Evolutionary conservation across 768 basidiomycete genomes (phyloP).

Genomic region (Phaeolepiota aurea): DNA sequence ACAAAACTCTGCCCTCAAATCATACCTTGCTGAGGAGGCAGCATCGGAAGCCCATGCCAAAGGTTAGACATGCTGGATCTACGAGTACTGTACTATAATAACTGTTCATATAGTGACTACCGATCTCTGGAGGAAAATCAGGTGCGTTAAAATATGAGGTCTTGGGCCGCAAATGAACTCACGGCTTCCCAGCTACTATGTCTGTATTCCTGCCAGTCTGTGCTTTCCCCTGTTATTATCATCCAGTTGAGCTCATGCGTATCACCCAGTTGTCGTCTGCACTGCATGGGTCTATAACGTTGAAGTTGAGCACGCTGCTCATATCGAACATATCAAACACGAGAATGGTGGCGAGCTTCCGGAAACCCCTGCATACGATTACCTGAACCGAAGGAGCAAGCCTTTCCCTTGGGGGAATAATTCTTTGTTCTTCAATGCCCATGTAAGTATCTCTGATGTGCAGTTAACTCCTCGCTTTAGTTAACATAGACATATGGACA

Average conservation of each 20-base stretch:
- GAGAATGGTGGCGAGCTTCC: conserved; percentile 71
- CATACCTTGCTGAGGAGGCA: conserved; percentile 43
- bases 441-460: conserved; percentile 33
- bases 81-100: conserved; percentile 5
- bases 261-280: conserved; percentile 36
- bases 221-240: conserved; percentile 13
- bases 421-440: conserved; percentile 74
- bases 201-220: conserved; percentile 70
- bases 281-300: conserved; percentile 47
- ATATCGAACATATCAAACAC: conserved; percentile 59
- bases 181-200: conserved; percentile 50
- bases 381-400: conserved; percentile 67
- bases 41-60: conserved; percentile 60
- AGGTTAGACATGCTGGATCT: conserved; percentile 27
- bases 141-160: conserved; percentile 32
- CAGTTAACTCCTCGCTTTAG: background rate
- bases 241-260: conserved; percentile 1
- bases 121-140: conserved; percentile 82
- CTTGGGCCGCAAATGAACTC: conserved; percentile 7
- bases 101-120: conserved; percentile 46
- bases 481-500: background rate
- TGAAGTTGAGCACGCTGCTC: conserved; percentile 59
- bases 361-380: conserved; percentile 63
- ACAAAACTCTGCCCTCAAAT: conserved; percentile 20
- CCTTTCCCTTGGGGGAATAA: conserved; percentile 86